Percentiles rank a stretch among this genome's conserved stretches.
phyloP scores from a whole-genome alignment of 768 basidiomycete species.

The Lyophyllum atratum region DNA sequence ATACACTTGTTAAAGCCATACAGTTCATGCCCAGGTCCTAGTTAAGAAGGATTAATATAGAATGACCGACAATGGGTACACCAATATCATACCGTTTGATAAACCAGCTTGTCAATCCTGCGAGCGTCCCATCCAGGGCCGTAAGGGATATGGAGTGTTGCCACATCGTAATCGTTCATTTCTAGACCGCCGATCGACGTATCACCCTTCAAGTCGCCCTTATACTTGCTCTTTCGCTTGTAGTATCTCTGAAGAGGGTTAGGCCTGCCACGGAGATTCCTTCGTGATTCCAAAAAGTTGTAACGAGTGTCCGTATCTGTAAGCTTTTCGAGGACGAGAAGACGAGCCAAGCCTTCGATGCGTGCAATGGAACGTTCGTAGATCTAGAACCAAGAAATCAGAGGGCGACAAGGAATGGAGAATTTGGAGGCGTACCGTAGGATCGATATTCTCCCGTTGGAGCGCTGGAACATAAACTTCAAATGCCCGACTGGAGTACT shows the following conservation, averaged over 20 bases:
- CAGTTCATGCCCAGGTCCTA: constrained; percentile 64
- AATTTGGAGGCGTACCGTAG: constrained; percentile 42
- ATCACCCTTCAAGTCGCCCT: constrained; percentile 57
- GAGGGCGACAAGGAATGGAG: neutral
- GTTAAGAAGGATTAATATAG: neutral
- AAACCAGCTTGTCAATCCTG: constrained; percentile 57
- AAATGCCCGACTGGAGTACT: constrained; percentile 55
- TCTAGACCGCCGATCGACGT: constrained; percentile 43
- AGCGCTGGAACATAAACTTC: constrained; percentile 60
- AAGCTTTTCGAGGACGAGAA: constrained; percentile 65
- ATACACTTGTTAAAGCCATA: constrained; percentile 20
- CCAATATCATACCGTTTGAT: constrained; percentile 48
- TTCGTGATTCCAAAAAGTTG: constrained; percentile 48
- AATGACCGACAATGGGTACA: neutral
- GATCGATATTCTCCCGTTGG: constrained; percentile 53
- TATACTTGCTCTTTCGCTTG: constrained; percentile 41
- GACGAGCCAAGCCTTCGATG: constrained; percentile 60
- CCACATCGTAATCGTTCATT: constrained; percentile 60
- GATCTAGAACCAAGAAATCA: constrained; percentile 38
- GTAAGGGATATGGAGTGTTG: constrained; percentile 59
- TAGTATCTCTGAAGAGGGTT: constrained; percentile 27
- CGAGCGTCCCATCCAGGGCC: constrained; percentile 60
- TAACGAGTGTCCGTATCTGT: constrained; percentile 42
- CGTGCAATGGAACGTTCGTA: constrained; percentile 59
- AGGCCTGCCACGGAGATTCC: constrained; percentile 52